A percentile compares a stretch with the other conserved stretches of the same genome.
phyloP scores from a whole-genome alignment of 305 asterid genomes.

The Solanum hybrid region DNA sequence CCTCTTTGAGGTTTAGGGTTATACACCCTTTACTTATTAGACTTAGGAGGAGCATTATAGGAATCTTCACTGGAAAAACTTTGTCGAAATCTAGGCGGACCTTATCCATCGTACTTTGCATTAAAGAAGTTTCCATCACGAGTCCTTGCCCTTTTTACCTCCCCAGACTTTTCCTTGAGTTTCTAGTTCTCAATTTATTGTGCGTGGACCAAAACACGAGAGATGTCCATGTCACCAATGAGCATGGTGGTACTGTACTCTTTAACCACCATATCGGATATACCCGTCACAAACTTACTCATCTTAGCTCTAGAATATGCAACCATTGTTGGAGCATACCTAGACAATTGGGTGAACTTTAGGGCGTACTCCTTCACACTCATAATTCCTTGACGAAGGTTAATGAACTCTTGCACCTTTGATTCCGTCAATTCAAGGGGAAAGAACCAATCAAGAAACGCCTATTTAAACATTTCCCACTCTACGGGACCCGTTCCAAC shows the following conservation, averaged over 20 bases:
- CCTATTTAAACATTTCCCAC: neutral
- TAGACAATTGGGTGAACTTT: neutral
- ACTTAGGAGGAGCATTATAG: neutral
- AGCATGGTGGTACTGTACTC: neutral
- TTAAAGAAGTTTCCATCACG: neutral
- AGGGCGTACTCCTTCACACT: neutral
- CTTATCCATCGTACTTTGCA: neutral
- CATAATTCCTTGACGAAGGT: neutral
- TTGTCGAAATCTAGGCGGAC: neutral
- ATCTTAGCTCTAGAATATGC: neutral
- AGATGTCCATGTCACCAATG: neutral
- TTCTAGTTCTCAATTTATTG: too few species aligned
- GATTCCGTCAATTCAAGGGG: neutral
- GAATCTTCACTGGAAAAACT: neutral
- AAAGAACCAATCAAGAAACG: neutral
- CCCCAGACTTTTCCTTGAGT: neutral
- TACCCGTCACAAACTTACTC: neutral
- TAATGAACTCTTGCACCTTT: neutral
- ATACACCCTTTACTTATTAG: neutral
- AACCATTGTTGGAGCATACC: neutral
- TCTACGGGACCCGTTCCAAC: neutral
- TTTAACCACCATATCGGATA: neutral
- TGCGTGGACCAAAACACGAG: neutral
- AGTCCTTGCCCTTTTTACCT: neutral
- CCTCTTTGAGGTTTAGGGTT: neutral